phyloP scores from a whole-genome alignment of 768 basidiomycete genomes.

The Kwoniella sp. region DNA sequence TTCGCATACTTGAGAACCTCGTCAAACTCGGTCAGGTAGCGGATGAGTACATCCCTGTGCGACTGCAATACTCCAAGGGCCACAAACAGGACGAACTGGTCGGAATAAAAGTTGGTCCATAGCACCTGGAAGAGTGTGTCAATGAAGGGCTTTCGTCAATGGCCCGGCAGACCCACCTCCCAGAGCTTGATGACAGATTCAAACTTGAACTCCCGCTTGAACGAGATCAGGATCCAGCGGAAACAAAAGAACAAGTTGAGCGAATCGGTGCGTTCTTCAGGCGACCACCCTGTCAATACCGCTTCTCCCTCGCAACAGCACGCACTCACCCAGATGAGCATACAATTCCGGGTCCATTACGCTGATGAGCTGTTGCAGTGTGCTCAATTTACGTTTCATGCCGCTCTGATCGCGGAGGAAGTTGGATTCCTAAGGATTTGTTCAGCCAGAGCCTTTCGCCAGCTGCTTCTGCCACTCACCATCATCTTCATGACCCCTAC shows the following conservation, averaged over 20 bases:
- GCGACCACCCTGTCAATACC: not conserved
- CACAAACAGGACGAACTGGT: constrained; percentile 83
- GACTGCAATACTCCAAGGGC: constrained; percentile 91
- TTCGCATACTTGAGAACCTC: constrained; percentile 57
- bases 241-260: constrained; percentile 98
- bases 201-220: constrained; percentile 95
- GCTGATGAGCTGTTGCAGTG: constrained; percentile 80
- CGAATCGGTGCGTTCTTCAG: constrained; percentile 73
- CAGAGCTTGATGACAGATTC: constrained; percentile 82
- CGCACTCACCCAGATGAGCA: constrained; percentile 68
- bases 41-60: constrained; percentile 88
- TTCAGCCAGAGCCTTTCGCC: not conserved
- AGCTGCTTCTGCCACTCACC: constrained; percentile 56
- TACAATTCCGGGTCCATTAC: constrained; percentile 96
- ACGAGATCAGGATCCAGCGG: constrained; percentile 73
- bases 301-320: no score
- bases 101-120: constrained; percentile 70
- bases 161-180: constrained; percentile 59
- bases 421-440: constrained; percentile 92
- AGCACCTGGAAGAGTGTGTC: constrained; percentile 31
- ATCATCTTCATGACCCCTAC: constrained; percentile 91
- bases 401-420: constrained; percentile 95
- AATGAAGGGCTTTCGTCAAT: not conserved
- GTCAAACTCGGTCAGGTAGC: constrained; percentile 74
- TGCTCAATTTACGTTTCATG: constrained; percentile 89